These are phyloP conservation scores for Zygoascus ofunaensis DNA, from an alignment of 805 yeast genomes.

Conservation along the genomic window DNA sequence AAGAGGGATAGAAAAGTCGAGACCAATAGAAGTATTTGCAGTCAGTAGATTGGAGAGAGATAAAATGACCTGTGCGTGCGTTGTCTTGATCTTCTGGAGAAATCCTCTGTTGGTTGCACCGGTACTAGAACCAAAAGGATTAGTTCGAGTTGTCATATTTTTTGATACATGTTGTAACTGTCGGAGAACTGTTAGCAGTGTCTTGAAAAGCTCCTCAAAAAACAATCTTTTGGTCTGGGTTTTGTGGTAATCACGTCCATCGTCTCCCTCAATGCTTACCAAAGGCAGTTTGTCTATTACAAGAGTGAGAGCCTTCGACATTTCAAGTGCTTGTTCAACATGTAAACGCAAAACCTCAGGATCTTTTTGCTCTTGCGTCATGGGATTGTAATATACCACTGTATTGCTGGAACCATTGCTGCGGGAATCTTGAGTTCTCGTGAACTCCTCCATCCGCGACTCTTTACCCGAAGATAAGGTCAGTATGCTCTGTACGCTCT, in stretches of 20 bases:
- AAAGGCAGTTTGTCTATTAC: slow-evolving; percentile 16
- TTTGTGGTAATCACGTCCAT: slow-evolving; percentile 19
- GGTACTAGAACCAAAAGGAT: background rate
- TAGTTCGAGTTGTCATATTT: background rate
- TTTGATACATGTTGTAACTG: slow-evolving; percentile 23
- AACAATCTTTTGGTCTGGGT: slow-evolving; percentile 31
- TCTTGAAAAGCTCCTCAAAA: slow-evolving; percentile 39
- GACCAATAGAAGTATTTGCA: slow-evolving; percentile 68
- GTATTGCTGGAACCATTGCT: slow-evolving; percentile 4
- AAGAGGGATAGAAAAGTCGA: slow-evolving; percentile 65
- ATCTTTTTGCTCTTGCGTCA: slow-evolving; percentile 1
- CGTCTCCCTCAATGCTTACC: slow-evolving; percentile 7
- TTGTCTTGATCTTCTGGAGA: background rate
- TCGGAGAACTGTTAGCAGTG: slow-evolving; percentile 40
- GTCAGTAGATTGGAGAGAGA: slow-evolving; percentile 62
- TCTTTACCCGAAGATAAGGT: background rate
- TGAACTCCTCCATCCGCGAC: background rate
- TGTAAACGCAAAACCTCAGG: slow-evolving; percentile 14
- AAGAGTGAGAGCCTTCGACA: slow-evolving; percentile 14
- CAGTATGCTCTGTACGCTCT: background rate
- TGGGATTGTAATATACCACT: background rate
- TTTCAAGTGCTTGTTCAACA: slow-evolving; percentile 15
- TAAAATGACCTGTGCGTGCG: slow-evolving; percentile 39
- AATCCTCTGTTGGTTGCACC: background rate
- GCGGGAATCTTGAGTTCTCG: background rate